Base-by-base conservation (phyloP, 2,329 filamentous ascomycete species). In the Pseudogymnoascus sp. region DNA sequence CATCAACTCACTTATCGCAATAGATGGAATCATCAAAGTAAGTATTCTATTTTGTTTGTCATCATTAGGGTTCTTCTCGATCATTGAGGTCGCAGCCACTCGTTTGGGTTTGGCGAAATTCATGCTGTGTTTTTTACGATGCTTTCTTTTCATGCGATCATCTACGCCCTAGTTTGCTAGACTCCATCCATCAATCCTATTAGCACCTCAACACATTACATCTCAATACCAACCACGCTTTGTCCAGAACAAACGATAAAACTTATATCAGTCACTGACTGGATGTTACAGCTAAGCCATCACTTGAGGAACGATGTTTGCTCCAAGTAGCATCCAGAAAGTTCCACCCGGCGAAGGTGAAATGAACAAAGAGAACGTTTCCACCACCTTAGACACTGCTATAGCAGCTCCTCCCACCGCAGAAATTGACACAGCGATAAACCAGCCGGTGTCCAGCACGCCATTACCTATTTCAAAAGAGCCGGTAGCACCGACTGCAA, bases 151-250 rank as follows among this genome's bases (percentile, higher is more conserved):
- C 26, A 57, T 34, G 26, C 29, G 12, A 47, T 47, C 14, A 18
- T 21, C 51, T 57, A 34, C 51, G n/a, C 16, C 47, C 51, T 57
- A 57, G 26, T 34, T 57, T 57, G 51, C 51, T 57, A 34, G 51
- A 57, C 16, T 18, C 4, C 29, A 21, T 16, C 23, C 29, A 21
- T 16, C 23, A 40, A 57, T 31, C 51, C 10, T 57, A 12, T 18
- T 34, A 57, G 51, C 51, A 21, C 29, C 45, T 26, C 45, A 23
- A 51, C 47, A 51, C 10, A 21, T 18, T 23, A 29, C 47, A 2
- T 16, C 29, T 54, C 47, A 54, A 31, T 54, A 12, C 26, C 23
- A 54, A 54, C 47, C 26, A 54, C 8, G 7, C 47, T 57, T 57
- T 18, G 16, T 57, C 29, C 26, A 34, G 5, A 57, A 31, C 51